Conservation (phyloP, 208 protist genomes). For the Acanthamoeba rhysodes region DNA sequence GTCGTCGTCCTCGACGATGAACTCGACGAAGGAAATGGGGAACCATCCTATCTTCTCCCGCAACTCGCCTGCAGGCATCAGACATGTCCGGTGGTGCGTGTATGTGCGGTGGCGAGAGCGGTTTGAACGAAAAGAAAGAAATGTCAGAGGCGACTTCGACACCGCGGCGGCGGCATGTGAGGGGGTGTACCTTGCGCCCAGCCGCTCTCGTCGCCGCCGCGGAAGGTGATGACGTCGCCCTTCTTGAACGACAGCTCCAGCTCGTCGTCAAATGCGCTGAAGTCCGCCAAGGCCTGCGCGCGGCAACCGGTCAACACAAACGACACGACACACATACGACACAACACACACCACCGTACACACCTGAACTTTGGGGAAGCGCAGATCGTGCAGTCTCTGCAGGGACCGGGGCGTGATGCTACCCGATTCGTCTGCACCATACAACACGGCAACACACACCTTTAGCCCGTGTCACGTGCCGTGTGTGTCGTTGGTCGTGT, state of each 20-base stretch:
- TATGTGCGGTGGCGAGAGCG: not conserved
- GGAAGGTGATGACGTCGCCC: conserved; percentile 76
- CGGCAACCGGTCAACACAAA: no score
- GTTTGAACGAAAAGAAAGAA: not conserved
- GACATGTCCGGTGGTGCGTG: not conserved
- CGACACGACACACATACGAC: not conserved
- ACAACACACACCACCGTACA: not conserved
- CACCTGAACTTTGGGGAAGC: conserved; percentile 60
- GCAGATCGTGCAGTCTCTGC: not conserved
- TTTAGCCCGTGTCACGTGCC: no score
- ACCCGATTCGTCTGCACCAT: conserved; percentile 4
- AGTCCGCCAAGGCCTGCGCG: conserved; percentile 49
- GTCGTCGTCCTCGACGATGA: conserved; percentile 60
- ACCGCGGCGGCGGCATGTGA: not conserved
- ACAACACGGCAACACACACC: not conserved
- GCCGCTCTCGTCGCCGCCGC: conserved; percentile 70
- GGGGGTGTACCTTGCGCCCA: conserved; percentile 56
- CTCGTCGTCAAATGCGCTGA: conserved; percentile 73
- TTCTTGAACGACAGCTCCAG: conserved; percentile 75
- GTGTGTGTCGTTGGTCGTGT: no score
- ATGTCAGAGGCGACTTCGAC: not conserved
- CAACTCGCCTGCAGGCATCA: conserved; percentile 34
- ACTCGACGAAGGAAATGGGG: conserved; percentile 72
- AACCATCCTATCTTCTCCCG: conserved; percentile 68
- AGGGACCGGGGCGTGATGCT: conserved; percentile 12